Base-by-base conservation (phyloP, 2,329 filamentous ascomycete species). In the Botrytis fragariae region DNA sequence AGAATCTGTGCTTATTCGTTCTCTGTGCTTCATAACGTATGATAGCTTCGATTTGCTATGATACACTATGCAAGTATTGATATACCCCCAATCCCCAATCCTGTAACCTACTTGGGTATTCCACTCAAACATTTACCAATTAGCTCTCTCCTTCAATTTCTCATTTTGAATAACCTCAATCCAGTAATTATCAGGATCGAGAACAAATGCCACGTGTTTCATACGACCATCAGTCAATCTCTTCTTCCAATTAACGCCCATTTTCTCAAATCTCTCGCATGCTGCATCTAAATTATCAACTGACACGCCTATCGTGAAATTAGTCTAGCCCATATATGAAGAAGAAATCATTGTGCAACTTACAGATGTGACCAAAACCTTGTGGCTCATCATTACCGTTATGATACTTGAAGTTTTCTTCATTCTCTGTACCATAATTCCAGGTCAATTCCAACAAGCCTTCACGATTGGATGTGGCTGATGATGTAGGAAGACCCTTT, bases 321-420 rank as follows among this genome's bases (percentile, higher is more conserved):
- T 35, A 75, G 69, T 57, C 14, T 45, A 12, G n/a, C 37, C 6
- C n/a, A 32, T 39, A 20, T 2, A 57, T 29, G 29, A 20, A 44
- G 25, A n/a, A 16, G 48, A n/a, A n/a, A n/a, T 20, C 10, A 29
- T n/a, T 20, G 7, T 67, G 1, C 16, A 71, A 86, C 89, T 84
- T 83, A 92, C 94, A 97, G 75, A 98, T 94, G 80, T 98, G 95
- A 0, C 95, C 95, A 77, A 98, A 98, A 0, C 96, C 96, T 82
- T 98, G 94, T 0, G 95, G 95, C 82, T 97, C 86, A 60, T 91
- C 86, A 82, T 99, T 99, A 54, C 96, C 96, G 78, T 97, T 91
- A 83, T 99, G 95, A 82, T 99, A 99, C 77, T 88, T 88, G 81
- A 97, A 96, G 76, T 85, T 85, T 73, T 90, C 88, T 76, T 98